phyloP scores from a whole-genome alignment of 163 green algal species.

The Coccomyxa subellipsoidea region DNA sequence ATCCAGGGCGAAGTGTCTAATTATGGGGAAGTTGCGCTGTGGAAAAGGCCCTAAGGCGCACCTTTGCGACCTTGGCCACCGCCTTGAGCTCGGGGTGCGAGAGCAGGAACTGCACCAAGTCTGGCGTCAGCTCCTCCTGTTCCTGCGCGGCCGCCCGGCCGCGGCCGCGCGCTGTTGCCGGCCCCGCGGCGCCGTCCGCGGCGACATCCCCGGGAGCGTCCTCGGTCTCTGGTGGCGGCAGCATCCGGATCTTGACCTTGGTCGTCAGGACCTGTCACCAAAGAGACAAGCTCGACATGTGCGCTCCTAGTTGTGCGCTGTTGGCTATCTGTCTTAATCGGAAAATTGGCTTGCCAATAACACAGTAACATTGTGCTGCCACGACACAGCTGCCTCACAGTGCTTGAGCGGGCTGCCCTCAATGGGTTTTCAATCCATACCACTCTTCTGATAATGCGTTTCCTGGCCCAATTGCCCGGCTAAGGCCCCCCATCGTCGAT shows the following conservation, averaged over 20 bases:
- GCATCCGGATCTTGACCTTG: not conserved
- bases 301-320: no score
- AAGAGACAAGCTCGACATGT: not conserved
- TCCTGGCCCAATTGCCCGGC: no score
- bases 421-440: no score
- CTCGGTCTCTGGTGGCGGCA: not conserved
- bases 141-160: not conserved
- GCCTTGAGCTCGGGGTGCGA: constrained; percentile 13
- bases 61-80: constrained; percentile 8
- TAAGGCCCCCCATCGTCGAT: no score
- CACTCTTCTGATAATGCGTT: no score
- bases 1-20: not conserved
- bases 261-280: not conserved
- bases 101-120: constrained; percentile 12
- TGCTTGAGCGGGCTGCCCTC: no score
- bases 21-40: not conserved
- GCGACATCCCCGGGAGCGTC: not conserved
- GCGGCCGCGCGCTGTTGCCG: not conserved
- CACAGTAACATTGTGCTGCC: no score
- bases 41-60: not conserved
- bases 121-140: constrained; percentile 4
- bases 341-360: no score
- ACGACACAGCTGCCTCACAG: no score
- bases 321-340: no score
- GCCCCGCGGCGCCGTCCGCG: not conserved